A percentile compares a stretch with the other conserved stretches of the same genome.
Evolutionary conservation across 2,329 filamentous ascomycete genomes (phyloP).

Genomic region (Simplicillium sp.): DNA sequence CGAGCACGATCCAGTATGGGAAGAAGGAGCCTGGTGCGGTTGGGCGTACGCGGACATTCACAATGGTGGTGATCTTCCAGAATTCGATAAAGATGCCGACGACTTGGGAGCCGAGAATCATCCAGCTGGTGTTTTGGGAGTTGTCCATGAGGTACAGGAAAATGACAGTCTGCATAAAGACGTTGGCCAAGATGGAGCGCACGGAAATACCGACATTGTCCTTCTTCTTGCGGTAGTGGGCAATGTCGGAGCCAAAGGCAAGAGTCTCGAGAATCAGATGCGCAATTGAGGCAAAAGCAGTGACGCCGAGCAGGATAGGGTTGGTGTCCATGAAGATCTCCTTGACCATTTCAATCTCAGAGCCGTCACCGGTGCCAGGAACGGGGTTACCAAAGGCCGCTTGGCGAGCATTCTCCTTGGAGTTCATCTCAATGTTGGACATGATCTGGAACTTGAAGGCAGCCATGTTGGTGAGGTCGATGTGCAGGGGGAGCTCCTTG

Average conservation of each 20-base stretch:
- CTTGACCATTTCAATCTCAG: slow-evolving; percentile 95
- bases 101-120: slow-evolving; percentile 91
- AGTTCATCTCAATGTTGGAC: slow-evolving; percentile 75
- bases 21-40: slow-evolving; percentile 59
- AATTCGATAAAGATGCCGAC: slow-evolving; percentile 62
- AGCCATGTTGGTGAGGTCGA: slow-evolving; percentile 71
- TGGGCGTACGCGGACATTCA: slow-evolving; percentile 73
- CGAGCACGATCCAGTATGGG: slow-evolving; percentile 75
- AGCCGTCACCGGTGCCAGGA: slow-evolving; percentile 76
- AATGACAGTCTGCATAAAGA: slow-evolving; percentile 94
- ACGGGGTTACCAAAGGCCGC: slow-evolving; percentile 64
- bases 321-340: slow-evolving; percentile 91
- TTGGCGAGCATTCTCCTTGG: slow-evolving; percentile 72
- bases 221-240: slow-evolving; percentile 99
- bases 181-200: slow-evolving; percentile 90
- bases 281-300: slow-evolving; percentile 72
- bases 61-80: slow-evolving; percentile 96
- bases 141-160: slow-evolving; percentile 97
- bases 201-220: slow-evolving; percentile 96
- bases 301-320: slow-evolving; percentile 78
- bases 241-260: slow-evolving; percentile 94
- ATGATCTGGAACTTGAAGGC: slow-evolving; percentile 88
- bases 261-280: slow-evolving; percentile 95
- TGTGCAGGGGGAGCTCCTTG: slow-evolving; percentile 68
- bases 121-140: slow-evolving; percentile 96